Base-by-base conservation (phyloP, 2,329 filamentous ascomycete genomes). In the Colletotrichum tanaceti region DNA sequence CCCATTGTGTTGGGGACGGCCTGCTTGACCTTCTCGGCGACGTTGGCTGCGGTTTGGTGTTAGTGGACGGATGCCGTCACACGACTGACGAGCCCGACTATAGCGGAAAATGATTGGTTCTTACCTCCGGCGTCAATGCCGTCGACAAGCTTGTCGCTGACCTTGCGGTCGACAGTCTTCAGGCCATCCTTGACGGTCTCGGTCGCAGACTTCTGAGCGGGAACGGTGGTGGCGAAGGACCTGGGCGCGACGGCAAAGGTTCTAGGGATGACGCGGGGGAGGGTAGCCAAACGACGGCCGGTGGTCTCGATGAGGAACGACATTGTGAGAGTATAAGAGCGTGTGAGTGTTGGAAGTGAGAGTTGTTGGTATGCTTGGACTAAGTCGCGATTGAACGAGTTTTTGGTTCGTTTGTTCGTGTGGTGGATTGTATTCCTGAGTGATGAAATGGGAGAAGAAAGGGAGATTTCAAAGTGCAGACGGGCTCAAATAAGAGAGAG, bases 141-240 rank as follows among this genome's bases (percentile, higher is more conserved):
- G 46, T 87, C 86, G 35, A 90, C 85, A 20, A 91, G 75, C 75
- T 88, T 90, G 75, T 89, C 85, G 68, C 85, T 85, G 49, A 91
- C 86, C 58, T 80, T 83, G 38, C 87, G 83, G 79, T 91, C 87
- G 6, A 89, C 86, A 6, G 79, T 80, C 78, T 90, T 89, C 65
- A 87, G 77, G 4, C 83, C 83, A 70, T 90, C 87, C 78, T 90
- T 91, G 73, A 86, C 84, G 0, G 82, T 72, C 65, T 90, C 86
- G 59, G 84, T 79, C 3, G 83, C 79, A 11, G 82, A 80, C 79
- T 88, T 89, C 54, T 80, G 81, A 10, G 78, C 72, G 2, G 77
- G 76, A 11, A 81, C 71, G 58, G 80, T 81, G 14, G 84, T 85
- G 68, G 82, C 84, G 78, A 90, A 89, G 44, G 82, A 76, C 60